Evolutionary conservation across 140 eudicot species (phyloP), one percentile per base, ranked within the genome.

Genomic region (Artemisia princeps): DNA sequence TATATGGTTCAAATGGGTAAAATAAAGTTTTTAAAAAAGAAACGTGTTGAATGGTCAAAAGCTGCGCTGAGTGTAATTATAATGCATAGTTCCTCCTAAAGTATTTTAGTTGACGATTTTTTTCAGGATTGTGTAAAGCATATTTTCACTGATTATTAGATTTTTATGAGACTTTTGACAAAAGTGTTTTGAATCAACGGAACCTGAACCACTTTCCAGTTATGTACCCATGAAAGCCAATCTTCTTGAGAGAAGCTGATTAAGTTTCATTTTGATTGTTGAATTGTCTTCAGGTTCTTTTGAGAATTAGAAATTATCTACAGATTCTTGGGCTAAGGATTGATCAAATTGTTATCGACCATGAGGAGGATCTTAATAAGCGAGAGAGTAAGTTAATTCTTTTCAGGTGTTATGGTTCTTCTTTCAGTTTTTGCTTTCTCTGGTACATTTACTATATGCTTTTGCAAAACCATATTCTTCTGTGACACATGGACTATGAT

Each of bases 251-350:
- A 52, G 59, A 60, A 70, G 51, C 10, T 16, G 10, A 26, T 46
- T 17, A 60, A 33, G 23, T 16, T 15, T 16, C 19, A 7, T 40
- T 26, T 48, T 33, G 2, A 20, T 60, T 55, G 11, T 51, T 40
- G 46, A 55, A 60, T 52, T 61, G 23, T 33, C 62, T 28, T 72
- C 85, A 92, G 98, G 99, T 94, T 62, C 94, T 94, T 23, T 74
- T 83, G 70, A 94, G 83, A 75, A 88, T 94, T 46, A 80, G 96
- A 64, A 94, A 79, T 66, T 94, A 94, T 73, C 63, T 94, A 71
- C 95, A 88, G 81, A 83, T 88, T 70, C 88, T 94, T 75, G 96
- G 96, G 60, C 74, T 84, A 51, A 82, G 84, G 75, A 79, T 94
- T 63, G 99, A 94, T 70, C 96, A 88, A 77, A 79, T 94, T 76